phyloP scores from a whole-genome alignment of 805 yeast species.

The Candida broadrunensis region DNA sequence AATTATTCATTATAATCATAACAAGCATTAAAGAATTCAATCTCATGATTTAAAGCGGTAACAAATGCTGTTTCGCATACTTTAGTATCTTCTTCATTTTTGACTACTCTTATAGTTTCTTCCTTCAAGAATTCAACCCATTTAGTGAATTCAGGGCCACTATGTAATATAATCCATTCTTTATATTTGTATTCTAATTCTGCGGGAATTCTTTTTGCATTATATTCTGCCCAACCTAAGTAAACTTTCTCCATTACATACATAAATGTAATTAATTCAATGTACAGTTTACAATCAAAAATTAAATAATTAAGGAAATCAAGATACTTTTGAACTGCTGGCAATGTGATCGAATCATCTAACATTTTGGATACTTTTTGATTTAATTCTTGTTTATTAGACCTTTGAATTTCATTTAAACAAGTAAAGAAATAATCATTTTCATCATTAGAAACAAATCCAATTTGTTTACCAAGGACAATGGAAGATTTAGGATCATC shows the following conservation, averaged over 20 bases:
- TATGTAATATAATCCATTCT: constrained; percentile 53
- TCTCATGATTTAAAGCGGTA: constrained; percentile 37
- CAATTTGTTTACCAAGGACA: constrained; percentile 47
- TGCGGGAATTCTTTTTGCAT: constrained; percentile 14
- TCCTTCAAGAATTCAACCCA: constrained; percentile 47
- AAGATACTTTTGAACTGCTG: constrained; percentile 37
- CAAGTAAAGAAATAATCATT: constrained; percentile 41
- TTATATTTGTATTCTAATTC: constrained; percentile 43
- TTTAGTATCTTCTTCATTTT: constrained; percentile 15
- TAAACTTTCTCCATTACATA: constrained; percentile 52
- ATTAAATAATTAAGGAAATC: constrained; percentile 28
- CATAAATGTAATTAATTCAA: constrained; percentile 40
- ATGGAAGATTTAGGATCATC: constrained; percentile 37
- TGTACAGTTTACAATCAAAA: constrained; percentile 26
- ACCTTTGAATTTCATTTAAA: constrained; percentile 19
- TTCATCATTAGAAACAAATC: constrained; percentile 47
- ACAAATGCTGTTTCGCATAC: constrained; percentile 23
- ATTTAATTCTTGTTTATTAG: constrained; percentile 17
- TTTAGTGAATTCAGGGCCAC: constrained; percentile 43
- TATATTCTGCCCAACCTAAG: constrained; percentile 49
- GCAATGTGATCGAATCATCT: constrained; percentile 15
- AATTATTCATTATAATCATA: constrained; percentile 22
- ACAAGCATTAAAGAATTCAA: constrained; percentile 47
- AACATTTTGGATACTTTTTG: constrained; percentile 17
- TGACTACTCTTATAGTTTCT: constrained; percentile 41